Evolutionary conservation across 2,329 filamentous ascomycete species (phyloP).

Genomic region (Pestalotiopsis sp.): DNA sequence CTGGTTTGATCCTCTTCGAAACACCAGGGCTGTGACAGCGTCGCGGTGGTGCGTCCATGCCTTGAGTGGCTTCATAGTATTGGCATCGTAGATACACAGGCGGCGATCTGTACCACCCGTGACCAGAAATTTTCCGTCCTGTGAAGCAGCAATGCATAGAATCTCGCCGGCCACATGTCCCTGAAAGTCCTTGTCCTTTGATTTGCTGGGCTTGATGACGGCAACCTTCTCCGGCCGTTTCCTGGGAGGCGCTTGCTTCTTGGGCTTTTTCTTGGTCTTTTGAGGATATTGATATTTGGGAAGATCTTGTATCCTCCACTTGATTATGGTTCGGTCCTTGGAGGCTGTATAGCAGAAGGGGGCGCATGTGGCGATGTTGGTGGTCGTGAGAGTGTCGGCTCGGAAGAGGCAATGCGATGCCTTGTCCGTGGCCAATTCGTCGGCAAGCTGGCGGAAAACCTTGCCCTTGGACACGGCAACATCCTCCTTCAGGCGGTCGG

Average conservation of each 20-base stretch:
- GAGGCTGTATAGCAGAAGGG: constrained; percentile 88
- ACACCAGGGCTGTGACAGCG: constrained; percentile 81
- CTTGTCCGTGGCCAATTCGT: constrained; percentile 69
- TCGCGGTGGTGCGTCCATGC: constrained; percentile 93
- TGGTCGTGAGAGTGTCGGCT: constrained; percentile 77
- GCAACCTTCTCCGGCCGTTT: constrained; percentile 63
- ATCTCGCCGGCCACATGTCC: constrained; percentile 78
- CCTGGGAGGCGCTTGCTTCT: constrained; percentile 62
- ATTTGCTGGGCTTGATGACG: constrained; percentile 64
- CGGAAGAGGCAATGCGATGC: constrained; percentile 75
- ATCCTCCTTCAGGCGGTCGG: constrained; percentile 87
- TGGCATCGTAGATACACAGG: constrained; percentile 86
- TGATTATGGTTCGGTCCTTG: constrained; percentile 82
- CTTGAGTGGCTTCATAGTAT: constrained; percentile 75
- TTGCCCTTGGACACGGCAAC: constrained; percentile 90
- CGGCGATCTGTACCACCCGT: constrained; percentile 86
- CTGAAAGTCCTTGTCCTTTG: constrained; percentile 67
- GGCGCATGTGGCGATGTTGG: constrained; percentile 76
- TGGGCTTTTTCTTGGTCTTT: constrained; percentile 60
- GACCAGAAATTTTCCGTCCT: constrained; percentile 87
- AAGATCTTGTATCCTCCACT: constrained; percentile 81
- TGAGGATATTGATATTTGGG: constrained; percentile 63
- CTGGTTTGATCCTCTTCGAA: constrained; percentile 86
- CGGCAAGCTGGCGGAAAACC: constrained; percentile 80
- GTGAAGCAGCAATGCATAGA: constrained; percentile 81